Evolutionary conservation across 2,329 filamentous ascomycete species (phyloP).

Genomic region (Colletotrichum acutatum): DNA sequence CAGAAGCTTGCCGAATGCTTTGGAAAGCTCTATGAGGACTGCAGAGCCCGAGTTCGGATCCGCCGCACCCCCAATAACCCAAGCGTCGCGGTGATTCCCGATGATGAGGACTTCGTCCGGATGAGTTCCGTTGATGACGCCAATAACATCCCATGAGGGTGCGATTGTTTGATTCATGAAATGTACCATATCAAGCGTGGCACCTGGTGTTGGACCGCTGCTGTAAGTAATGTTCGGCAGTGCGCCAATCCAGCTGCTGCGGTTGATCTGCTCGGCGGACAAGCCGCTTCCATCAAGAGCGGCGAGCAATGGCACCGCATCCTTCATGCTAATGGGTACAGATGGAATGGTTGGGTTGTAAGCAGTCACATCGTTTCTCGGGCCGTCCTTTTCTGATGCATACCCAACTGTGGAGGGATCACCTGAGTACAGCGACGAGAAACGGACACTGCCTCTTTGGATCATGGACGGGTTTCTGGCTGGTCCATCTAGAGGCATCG

Average conservation of each 20-base stretch:
- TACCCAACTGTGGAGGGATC: conserved; percentile 19
- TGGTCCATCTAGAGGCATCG: not conserved
- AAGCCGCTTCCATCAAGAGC: conserved; percentile 13
- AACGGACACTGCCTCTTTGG: conserved; percentile 27
- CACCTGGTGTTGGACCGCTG: conserved; percentile 15
- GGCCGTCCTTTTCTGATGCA: conserved; percentile 22
- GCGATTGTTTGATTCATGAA: conserved; percentile 25
- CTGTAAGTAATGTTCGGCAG: conserved; percentile 27
- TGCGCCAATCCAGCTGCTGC: conserved; percentile 19
- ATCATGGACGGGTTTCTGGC: conserved; percentile 25
- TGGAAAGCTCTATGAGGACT: conserved; percentile 60
- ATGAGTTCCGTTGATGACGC: conserved; percentile 52
- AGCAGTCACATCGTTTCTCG: conserved; percentile 14
- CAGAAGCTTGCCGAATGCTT: conserved; percentile 58
- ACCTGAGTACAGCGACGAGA: conserved; percentile 20
- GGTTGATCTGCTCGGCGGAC: conserved; percentile 18
- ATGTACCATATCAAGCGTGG: conserved; percentile 22
- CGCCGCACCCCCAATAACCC: conserved; percentile 63
- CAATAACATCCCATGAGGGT: conserved; percentile 47
- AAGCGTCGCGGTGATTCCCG: conserved; percentile 65
- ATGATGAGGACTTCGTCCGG: conserved; percentile 56
- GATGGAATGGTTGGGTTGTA: conserved; percentile 25
- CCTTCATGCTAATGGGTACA: conserved; percentile 24
- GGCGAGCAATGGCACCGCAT: conserved; percentile 9
- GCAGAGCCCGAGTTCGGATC: conserved; percentile 63